phyloP scores from a whole-genome alignment of 139 green algal genomes.

The Coelastrella sp. region DNA sequence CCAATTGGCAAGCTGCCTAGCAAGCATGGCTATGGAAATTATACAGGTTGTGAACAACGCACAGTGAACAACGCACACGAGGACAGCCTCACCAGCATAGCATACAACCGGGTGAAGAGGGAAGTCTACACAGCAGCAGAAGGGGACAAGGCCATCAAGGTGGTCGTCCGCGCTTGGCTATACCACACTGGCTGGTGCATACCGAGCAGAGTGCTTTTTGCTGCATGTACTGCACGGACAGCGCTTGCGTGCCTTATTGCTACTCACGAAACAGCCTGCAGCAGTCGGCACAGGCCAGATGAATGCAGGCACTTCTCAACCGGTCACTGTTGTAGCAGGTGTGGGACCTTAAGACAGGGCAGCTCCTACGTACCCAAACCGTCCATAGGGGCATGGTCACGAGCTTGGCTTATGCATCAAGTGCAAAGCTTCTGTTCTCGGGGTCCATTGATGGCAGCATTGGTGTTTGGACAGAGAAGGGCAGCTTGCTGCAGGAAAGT shows the following conservation, averaged over 20 bases:
- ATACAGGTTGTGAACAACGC: constrained; percentile 59
- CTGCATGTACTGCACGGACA: too few species aligned
- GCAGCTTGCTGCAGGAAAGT: constrained; percentile 69
- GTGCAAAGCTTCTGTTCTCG: constrained; percentile 71
- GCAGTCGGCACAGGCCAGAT: too few species aligned
- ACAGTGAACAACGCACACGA: constrained; percentile 69
- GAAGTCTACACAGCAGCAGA: constrained; percentile 77
- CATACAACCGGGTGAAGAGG: constrained; percentile 70
- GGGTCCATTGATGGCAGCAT: constrained; percentile 78
- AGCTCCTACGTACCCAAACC: constrained; percentile 68
- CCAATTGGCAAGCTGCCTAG: neutral
- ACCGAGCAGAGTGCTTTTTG: too few species aligned
- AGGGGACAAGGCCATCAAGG: constrained; percentile 76
- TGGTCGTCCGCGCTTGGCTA: neutral
- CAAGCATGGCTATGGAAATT: constrained; percentile 69
- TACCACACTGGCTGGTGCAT: too few species aligned
- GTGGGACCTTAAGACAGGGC: constrained; percentile 70
- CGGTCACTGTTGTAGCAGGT: constrained; percentile 54
- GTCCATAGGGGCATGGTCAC: constrained; percentile 83
- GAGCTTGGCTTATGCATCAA: constrained; percentile 66
- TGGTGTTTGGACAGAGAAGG: constrained; percentile 77
- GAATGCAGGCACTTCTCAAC: too few species aligned
- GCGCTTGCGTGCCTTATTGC: too few species aligned
- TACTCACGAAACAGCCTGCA: too few species aligned
- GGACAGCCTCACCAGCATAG: constrained; percentile 64